Conservation (phyloP, 1,139 yeast species). For the Taphrina confusa region DNA sequence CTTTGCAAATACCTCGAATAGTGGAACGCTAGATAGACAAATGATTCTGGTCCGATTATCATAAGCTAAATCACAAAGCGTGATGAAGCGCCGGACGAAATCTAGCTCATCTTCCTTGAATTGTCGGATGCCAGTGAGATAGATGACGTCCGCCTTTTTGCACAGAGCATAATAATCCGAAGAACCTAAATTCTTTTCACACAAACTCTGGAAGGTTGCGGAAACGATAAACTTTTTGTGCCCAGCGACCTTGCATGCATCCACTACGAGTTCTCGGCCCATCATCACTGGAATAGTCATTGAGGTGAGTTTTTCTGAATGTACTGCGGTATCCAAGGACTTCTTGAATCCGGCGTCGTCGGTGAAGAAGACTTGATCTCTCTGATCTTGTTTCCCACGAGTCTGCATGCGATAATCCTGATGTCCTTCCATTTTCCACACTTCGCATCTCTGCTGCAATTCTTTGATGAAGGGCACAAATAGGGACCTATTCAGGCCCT, state of each 20-base stretch:
- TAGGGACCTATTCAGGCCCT: conserved; percentile 88
- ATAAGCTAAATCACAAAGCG: conserved; percentile 91
- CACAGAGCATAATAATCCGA: conserved; percentile 91
- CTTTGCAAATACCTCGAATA: conserved; percentile 65
- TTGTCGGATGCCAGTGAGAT: conserved; percentile 87
- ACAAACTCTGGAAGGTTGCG: conserved; percentile 67
- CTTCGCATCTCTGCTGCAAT: conserved; percentile 70
- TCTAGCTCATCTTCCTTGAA: conserved; percentile 77
- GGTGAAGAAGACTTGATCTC: conserved; percentile 78
- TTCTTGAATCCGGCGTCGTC: conserved; percentile 63
- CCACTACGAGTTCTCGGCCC: conserved; percentile 76
- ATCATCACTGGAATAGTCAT: conserved; percentile 48
- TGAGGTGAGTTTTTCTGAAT: conserved; percentile 60
- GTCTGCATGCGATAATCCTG: conserved; percentile 73
- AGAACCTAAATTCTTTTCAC: conserved; percentile 85
- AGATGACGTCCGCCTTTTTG: conserved; percentile 67
- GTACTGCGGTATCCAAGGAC: conserved; percentile 70
- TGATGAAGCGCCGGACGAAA: conserved; percentile 82
- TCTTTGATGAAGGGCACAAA: conserved; percentile 88
- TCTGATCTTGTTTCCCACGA: conserved; percentile 70
- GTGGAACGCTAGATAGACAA: conserved; percentile 83
- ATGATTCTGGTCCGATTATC: conserved; percentile 85
- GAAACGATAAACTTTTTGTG: conserved; percentile 81
- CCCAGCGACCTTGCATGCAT: conserved; percentile 70
- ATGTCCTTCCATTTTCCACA: conserved; percentile 80